Evolutionary conservation across 2,329 filamentous ascomycete genomes (phyloP).

Genomic region (Trichoderma guizhouense): DNA sequence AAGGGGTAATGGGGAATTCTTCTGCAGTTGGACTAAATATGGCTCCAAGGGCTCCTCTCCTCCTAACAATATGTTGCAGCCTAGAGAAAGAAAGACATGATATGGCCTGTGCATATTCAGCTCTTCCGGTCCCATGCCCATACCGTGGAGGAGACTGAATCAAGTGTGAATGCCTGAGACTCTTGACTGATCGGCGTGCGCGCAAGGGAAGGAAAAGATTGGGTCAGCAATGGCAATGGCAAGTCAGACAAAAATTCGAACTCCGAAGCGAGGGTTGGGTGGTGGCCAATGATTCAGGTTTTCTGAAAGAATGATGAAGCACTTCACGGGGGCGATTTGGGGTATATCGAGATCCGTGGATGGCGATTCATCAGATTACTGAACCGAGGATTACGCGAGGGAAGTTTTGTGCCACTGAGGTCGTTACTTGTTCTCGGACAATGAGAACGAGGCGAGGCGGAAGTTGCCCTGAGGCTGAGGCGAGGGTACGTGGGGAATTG

Average conservation of each 20-base stretch:
- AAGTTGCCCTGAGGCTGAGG: background rate
- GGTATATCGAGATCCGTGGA: background rate
- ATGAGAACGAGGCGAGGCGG: background rate
- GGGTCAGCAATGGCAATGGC: background rate
- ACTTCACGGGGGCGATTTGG: background rate
- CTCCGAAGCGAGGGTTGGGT: background rate
- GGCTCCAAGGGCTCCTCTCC: background rate
- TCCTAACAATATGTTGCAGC: background rate
- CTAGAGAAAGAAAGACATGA: background rate
- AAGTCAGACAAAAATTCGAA: background rate
- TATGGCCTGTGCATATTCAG: background rate
- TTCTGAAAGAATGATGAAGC: background rate
- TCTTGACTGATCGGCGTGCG: constrained; percentile 8
- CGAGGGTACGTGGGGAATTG: background rate
- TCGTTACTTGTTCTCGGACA: background rate
- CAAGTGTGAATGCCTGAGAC: background rate
- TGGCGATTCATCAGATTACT: background rate
- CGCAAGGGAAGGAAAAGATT: background rate
- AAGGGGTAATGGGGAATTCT: background rate
- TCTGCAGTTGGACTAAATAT: background rate
- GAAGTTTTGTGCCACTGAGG: background rate
- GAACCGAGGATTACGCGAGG: background rate
- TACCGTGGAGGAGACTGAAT: background rate
- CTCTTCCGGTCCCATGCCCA: background rate
- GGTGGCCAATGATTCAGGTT: background rate